phyloP scores from a whole-genome alignment of 345 rosid genomes.

The Linum usitatissimum region DNA sequence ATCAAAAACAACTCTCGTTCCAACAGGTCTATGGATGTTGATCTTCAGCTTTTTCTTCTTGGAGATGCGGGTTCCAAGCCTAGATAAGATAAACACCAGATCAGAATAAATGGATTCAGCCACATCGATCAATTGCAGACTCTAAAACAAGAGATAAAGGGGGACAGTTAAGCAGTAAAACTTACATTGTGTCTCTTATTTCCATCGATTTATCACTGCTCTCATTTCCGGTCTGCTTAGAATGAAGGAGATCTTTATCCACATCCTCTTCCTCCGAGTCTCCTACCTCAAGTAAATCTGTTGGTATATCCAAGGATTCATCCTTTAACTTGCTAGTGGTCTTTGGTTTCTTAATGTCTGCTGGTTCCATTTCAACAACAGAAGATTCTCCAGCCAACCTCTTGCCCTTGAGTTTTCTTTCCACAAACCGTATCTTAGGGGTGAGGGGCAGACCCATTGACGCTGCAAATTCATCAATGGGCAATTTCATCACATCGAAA shows the following conservation, averaged over 20 bases:
- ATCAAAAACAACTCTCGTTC: conserved; percentile 68
- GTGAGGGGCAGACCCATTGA: conserved; percentile 88
- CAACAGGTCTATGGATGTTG: conserved; percentile 65
- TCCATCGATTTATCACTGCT: conserved; percentile 28
- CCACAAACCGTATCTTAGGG: conserved; percentile 60
- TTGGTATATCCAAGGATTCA: conserved; percentile 2
- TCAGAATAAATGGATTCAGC: neutral
- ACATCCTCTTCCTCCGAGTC: conserved; percentile 24
- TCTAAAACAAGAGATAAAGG: neutral
- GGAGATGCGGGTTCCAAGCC: conserved; percentile 54
- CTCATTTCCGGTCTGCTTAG: conserved; percentile 24
- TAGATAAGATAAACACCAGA: conserved; percentile 12
- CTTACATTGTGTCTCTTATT: conserved; percentile 33
- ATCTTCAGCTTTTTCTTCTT: conserved; percentile 91
- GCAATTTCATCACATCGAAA: conserved; percentile 62
- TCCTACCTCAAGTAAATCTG: conserved; percentile 8
- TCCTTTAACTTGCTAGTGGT: conserved; percentile 23
- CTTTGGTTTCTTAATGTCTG: conserved; percentile 20
- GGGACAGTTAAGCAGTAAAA: neutral
- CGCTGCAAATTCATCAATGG: conserved; percentile 70
- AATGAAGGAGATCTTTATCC: conserved; percentile 25
- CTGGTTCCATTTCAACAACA: conserved; percentile 23
- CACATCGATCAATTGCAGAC: neutral
- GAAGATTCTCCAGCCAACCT: conserved; percentile 22
- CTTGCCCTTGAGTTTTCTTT: conserved; percentile 36